Evolutionary conservation across 495 filamentous ascomycete species (phyloP).

Genomic region (Penicillium coprophilum): DNA sequence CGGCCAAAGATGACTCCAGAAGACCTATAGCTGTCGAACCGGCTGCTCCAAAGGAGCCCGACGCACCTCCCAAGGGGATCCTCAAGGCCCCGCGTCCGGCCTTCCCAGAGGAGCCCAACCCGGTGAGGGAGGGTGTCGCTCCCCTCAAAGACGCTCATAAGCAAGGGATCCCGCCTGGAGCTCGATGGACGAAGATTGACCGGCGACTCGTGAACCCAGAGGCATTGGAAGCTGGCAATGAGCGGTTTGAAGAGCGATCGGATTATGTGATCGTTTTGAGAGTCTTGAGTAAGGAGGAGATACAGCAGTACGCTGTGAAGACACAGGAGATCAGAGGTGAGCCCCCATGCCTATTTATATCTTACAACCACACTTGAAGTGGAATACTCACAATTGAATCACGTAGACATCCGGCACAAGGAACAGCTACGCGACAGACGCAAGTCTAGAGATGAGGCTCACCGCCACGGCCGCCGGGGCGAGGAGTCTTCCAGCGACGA

Average conservation of each 20-base stretch:
- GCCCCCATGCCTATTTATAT: slow-evolving; percentile 3
- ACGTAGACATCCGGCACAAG: slow-evolving; percentile 37
- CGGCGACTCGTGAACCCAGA: slow-evolving; percentile 79
- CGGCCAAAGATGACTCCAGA: slow-evolving; percentile 26
- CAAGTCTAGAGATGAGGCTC: slow-evolving; percentile 31
- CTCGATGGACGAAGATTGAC: slow-evolving; percentile 88
- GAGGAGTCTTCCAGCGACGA: slow-evolving; percentile 44
- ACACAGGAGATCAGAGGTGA: slow-evolving; percentile 77
- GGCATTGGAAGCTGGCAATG: slow-evolving; percentile 71
- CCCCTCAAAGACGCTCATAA: slow-evolving; percentile 78
- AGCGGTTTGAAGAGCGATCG: slow-evolving; percentile 76
- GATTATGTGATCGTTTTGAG: slow-evolving; percentile 84
- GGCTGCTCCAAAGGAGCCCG: slow-evolving; percentile 34
- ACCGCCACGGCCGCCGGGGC: slow-evolving; percentile 32
- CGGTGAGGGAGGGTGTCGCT: slow-evolving; percentile 83
- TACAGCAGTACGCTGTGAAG: slow-evolving; percentile 71
- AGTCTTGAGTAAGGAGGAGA: slow-evolving; percentile 77
- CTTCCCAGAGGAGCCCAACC: slow-evolving; percentile 76
- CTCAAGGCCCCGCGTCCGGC: slow-evolving; percentile 69
- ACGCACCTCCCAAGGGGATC: slow-evolving; percentile 61
- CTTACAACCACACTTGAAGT: background rate
- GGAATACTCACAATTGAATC: slow-evolving; percentile 13
- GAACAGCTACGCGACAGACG: slow-evolving; percentile 39
- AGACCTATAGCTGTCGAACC: slow-evolving; percentile 35
- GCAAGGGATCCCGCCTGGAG: slow-evolving; percentile 70